Percentiles rank a stretch among this genome's conserved stretches.
These are phyloP conservation scores for Raffaelea arxii DNA, from an alignment of 2,329 filamentous ascomycete genomes.

Conservation along the genomic window DNA sequence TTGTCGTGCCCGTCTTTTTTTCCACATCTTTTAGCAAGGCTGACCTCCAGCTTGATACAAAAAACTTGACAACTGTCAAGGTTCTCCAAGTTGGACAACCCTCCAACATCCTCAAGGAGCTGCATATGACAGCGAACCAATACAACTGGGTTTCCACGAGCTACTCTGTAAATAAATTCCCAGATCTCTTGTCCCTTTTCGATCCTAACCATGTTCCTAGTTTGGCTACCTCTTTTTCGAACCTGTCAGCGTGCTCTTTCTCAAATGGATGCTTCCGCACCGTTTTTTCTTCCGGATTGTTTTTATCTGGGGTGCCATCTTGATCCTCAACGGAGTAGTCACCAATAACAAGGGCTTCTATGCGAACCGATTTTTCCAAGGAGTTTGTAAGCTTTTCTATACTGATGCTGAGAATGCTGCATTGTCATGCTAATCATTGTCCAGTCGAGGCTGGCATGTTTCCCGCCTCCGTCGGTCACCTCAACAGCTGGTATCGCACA, in stretches of 20 bases:
- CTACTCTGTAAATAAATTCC: not conserved
- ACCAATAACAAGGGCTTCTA: not conserved
- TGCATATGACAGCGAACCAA: not conserved
- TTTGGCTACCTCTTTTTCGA: not conserved
- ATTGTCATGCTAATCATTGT: not conserved
- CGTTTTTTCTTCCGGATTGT: not conserved
- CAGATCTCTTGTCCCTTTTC: not conserved
- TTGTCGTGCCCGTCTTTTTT: not conserved
- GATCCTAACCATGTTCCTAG: not conserved
- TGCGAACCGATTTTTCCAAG: not conserved
- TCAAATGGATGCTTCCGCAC: not conserved
- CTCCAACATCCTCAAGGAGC: not conserved
- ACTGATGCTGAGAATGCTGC: not conserved
- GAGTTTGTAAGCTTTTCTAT: not conserved
- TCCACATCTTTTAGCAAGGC: not conserved
- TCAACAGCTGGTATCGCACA: conserved; percentile 32
- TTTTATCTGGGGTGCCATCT: not conserved
- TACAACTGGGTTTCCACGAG: not conserved
- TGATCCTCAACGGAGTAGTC: not conserved
- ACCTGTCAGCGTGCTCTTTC: not conserved
- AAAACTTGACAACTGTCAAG: not conserved
- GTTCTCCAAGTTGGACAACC: not conserved
- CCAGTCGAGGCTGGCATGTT: conserved; percentile 30
- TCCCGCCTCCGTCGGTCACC: conserved; percentile 22
- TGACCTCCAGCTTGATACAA: not conserved